Evolutionary conservation across 305 asterid species (phyloP).

Genomic region (Salvia sclarea): DNA sequence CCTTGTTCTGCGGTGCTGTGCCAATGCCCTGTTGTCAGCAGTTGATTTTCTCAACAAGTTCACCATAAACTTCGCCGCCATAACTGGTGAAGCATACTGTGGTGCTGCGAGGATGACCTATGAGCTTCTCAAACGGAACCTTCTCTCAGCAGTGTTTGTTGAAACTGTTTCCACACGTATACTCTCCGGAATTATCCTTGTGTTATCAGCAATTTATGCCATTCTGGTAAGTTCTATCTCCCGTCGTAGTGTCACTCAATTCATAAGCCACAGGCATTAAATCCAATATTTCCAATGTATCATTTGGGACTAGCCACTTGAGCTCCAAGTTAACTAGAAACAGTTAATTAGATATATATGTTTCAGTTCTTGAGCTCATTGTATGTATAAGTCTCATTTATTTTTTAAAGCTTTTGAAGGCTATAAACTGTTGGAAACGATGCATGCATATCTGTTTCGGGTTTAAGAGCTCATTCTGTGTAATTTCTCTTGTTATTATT

Average conservation of each 20-base stretch:
- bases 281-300: not conserved
- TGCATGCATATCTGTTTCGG: not conserved
- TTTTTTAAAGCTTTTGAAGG: not conserved
- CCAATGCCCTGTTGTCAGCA: constrained; percentile 61
- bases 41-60: constrained; percentile 89
- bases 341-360: not conserved
- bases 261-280: not conserved
- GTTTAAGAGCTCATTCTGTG: not conserved
- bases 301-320: too few species aligned
- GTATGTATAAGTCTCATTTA: not conserved
- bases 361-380: constrained; percentile 2
- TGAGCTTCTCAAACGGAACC: constrained; percentile 90
- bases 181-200: constrained; percentile 71
- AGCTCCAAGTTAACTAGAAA: too few species aligned
- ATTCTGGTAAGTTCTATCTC: constrained; percentile 59
- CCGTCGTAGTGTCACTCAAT: not conserved
- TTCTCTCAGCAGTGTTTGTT: constrained; percentile 80
- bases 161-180: constrained; percentile 91
- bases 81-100: constrained; percentile 95
- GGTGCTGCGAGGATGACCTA: constrained; percentile 83
- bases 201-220: constrained; percentile 79
- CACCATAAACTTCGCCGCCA: constrained; percentile 80
- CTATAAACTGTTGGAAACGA: not conserved
- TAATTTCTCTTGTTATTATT: not conserved
- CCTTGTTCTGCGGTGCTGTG: constrained; percentile 73